phyloP scores from a whole-genome alignment of 768 basidiomycete species.

The Kockovaella imperatae region DNA sequence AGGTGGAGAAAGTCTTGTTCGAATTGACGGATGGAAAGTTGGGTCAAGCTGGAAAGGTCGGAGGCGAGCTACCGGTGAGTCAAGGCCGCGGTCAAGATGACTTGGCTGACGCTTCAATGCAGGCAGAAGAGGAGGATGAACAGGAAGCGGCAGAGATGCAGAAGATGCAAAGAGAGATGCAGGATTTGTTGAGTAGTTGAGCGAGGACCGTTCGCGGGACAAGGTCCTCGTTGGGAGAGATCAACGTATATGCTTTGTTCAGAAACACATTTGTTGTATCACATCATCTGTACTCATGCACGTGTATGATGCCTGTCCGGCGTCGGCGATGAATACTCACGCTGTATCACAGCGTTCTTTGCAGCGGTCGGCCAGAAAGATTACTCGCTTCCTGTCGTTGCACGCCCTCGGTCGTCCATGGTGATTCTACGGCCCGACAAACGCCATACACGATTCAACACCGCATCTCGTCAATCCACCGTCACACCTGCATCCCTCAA shows the following conservation, averaged over 20 bases:
- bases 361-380: too few species aligned
- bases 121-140: conserved; percentile 57
- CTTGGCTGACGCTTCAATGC: conserved; percentile 8
- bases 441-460: too few species aligned
- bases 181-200: conserved; percentile 57
- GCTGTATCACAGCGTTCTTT: too few species aligned
- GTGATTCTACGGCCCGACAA: too few species aligned
- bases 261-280: not conserved
- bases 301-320: too few species aligned
- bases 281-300: too few species aligned
- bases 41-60: conserved; percentile 71
- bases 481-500: conserved; percentile 56
- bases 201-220: too few species aligned
- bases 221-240: too few species aligned
- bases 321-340: too few species aligned
- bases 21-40: conserved; percentile 93
- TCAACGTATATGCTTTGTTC: conserved; percentile 33
- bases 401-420: too few species aligned
- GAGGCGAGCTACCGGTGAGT: conserved; percentile 67
- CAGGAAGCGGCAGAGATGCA: conserved; percentile 84
- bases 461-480: conserved; percentile 55
- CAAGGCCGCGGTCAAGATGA: not conserved
- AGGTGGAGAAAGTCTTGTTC: conserved; percentile 92
- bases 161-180: conserved; percentile 78
- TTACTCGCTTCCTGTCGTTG: too few species aligned